These are phyloP conservation scores for Pyrenochaeta sp. DNA, from an alignment of 2,329 filamentous ascomycete genomes.

Conservation along the genomic window DNA sequence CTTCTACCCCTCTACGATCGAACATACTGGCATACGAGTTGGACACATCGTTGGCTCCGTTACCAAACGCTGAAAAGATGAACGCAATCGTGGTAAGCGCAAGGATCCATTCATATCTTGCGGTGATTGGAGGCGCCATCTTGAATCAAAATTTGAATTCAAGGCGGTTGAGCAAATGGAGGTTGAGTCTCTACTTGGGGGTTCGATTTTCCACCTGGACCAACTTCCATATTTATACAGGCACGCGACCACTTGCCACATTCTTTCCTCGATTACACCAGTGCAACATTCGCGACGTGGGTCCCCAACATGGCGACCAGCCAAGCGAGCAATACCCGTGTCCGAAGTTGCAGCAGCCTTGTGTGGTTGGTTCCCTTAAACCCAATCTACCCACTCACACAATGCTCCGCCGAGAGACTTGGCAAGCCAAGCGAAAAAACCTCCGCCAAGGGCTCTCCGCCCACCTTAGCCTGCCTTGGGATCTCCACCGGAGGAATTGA, in stretches of 20 bases:
- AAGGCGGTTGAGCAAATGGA: background rate
- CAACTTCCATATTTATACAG: conserved; percentile 9
- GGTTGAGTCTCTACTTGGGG: conserved; percentile 1
- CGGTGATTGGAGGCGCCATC: conserved; percentile 32
- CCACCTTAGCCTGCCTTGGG: conserved; percentile 18
- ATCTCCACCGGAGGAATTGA: conserved; percentile 11
- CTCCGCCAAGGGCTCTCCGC: conserved; percentile 22
- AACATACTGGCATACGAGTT: conserved; percentile 61
- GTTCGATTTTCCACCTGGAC: background rate
- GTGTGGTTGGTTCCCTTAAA: conserved; percentile 10
- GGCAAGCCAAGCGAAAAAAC: conserved; percentile 12
- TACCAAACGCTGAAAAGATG: conserved; percentile 46
- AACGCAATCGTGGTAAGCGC: conserved; percentile 52
- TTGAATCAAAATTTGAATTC: conserved; percentile 2
- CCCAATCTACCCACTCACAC: conserved; percentile 3
- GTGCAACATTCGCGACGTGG: conserved; percentile 3
- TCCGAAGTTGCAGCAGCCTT: background rate
- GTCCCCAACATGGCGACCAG: background rate
- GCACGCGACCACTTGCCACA: conserved; percentile 23
- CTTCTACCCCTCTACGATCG: background rate
- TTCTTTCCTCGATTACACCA: background rate
- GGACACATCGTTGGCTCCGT: conserved; percentile 59
- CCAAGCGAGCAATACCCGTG: conserved; percentile 17
- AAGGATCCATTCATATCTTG: conserved; percentile 52
- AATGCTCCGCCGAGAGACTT: conserved; percentile 14